phyloP scores from a whole-genome alignment of 2,329 filamentous ascomycete species.

The Pyrenochaeta sp. region DNA sequence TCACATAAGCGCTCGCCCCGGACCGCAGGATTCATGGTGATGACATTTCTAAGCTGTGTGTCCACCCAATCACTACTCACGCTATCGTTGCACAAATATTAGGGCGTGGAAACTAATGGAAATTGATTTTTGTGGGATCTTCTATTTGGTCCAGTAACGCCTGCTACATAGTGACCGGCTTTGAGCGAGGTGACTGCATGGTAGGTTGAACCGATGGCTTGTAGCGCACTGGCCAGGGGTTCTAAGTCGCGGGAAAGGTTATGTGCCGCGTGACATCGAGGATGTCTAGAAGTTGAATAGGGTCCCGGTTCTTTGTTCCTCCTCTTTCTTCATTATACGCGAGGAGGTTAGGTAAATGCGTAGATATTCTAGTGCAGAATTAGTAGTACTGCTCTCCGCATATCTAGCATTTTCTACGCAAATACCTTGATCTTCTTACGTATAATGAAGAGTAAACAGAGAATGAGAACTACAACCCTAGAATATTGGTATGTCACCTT shows the following conservation, averaged over 20 bases:
- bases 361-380: neutral
- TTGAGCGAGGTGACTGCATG: neutral
- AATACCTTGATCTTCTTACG: too few relatives aligned
- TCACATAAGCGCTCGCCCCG: neutral
- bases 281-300: neutral
- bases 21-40: neutral
- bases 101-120: neutral
- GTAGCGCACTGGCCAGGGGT: neutral
- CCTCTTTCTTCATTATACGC: neutral
- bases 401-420: too few relatives aligned
- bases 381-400: too few relatives aligned
- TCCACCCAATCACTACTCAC: neutral
- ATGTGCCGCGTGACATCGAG: neutral
- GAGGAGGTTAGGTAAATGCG: neutral
- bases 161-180: constrained; percentile 2
- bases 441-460: too few relatives aligned
- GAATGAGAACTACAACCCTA: too few relatives aligned
- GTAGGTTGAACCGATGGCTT: constrained; percentile 1
- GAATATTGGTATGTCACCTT: too few relatives aligned
- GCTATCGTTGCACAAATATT: neutral
- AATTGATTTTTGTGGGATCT: neutral
- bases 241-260: neutral
- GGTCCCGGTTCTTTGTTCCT: neutral
- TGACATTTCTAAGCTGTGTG: neutral
- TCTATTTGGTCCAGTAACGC: neutral